Conservation (phyloP, 2,329 filamentous ascomycete species). For the Xylariomycetidae sp. region DNA sequence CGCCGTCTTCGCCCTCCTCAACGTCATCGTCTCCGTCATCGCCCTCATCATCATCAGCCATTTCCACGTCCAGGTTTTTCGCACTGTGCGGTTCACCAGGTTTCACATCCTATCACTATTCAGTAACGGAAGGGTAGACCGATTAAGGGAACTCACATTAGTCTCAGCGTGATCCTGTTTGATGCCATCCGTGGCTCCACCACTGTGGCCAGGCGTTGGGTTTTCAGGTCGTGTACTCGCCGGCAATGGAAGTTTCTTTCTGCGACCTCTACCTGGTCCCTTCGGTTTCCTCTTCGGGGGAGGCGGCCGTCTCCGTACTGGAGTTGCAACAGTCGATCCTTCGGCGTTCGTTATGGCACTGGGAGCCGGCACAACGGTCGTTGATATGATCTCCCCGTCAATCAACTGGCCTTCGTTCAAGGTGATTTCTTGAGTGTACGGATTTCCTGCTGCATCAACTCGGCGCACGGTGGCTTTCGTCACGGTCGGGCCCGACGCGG, state of each 20-base stretch:
- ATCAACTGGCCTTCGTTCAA: constrained; percentile 74
- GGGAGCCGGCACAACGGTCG: constrained; percentile 50
- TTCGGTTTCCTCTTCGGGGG: constrained; percentile 79
- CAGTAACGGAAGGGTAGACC: constrained; percentile 8
- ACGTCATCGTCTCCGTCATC: constrained; percentile 45
- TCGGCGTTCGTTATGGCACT: constrained; percentile 51
- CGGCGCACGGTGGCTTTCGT: constrained; percentile 77
- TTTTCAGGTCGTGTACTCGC: constrained; percentile 28
- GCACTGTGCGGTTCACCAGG: constrained; percentile 38
- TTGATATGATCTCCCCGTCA: constrained; percentile 74
- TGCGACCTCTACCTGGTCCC: constrained; percentile 72
- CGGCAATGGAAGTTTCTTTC: constrained; percentile 58
- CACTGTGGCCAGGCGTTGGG: constrained; percentile 28
- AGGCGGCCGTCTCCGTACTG: constrained; percentile 59
- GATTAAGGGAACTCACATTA: constrained; percentile 30
- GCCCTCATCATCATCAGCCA: constrained; percentile 47
- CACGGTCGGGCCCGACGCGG: constrained; percentile 51
- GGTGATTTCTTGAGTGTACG: constrained; percentile 79
- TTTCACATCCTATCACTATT: constrained; percentile 32
- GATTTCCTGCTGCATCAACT: constrained; percentile 72
- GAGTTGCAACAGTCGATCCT: constrained; percentile 40
- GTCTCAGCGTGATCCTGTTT: constrained; percentile 33
- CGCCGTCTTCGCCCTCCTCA: constrained; percentile 40
- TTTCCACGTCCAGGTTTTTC: constrained; percentile 46
- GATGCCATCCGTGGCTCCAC: constrained; percentile 34